phyloP scores from a whole-genome alignment of 2,329 filamentous ascomycete species.

The Pseudodiploospora longispora region DNA sequence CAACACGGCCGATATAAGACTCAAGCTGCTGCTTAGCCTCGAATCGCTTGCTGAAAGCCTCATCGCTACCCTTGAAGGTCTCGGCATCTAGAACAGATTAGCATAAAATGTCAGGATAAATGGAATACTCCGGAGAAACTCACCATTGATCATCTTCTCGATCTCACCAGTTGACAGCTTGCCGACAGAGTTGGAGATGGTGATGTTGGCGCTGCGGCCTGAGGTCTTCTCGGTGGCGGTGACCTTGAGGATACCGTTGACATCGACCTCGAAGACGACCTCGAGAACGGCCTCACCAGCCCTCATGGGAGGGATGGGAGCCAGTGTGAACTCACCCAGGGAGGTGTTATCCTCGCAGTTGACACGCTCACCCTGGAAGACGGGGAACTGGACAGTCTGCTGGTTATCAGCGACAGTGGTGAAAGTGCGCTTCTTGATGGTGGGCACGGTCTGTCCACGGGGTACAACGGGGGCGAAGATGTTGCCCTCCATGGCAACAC shows the following conservation, averaged over 20 bases:
- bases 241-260: slow-evolving; percentile 99
- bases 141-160: slow-evolving; percentile 91
- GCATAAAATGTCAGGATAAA: neutral
- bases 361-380: slow-evolving; percentile 92
- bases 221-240: slow-evolving; percentile 99
- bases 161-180: slow-evolving; percentile 94
- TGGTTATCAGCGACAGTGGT: slow-evolving; percentile 76
- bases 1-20: slow-evolving; percentile 95
- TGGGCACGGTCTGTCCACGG: slow-evolving; percentile 68
- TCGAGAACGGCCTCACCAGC: slow-evolving; percentile 95
- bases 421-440: slow-evolving; percentile 81
- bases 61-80: slow-evolving; percentile 97
- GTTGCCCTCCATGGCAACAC: slow-evolving; percentile 99
- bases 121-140: slow-evolving; percentile 16
- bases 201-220: slow-evolving; percentile 97
- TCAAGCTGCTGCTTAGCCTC: slow-evolving; percentile 99
- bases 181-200: slow-evolving; percentile 98
- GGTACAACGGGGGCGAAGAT: slow-evolving; percentile 93
- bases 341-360: slow-evolving; percentile 99
- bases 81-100: slow-evolving; percentile 58
- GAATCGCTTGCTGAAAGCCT: slow-evolving; percentile 99
- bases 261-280: slow-evolving; percentile 98
- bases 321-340: slow-evolving; percentile 92
- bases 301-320: slow-evolving; percentile 79
- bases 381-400: slow-evolving; percentile 67